Evolutionary conservation across 2,329 filamentous ascomycete species (phyloP).

Genomic region (Aureobasidium sp.): DNA sequence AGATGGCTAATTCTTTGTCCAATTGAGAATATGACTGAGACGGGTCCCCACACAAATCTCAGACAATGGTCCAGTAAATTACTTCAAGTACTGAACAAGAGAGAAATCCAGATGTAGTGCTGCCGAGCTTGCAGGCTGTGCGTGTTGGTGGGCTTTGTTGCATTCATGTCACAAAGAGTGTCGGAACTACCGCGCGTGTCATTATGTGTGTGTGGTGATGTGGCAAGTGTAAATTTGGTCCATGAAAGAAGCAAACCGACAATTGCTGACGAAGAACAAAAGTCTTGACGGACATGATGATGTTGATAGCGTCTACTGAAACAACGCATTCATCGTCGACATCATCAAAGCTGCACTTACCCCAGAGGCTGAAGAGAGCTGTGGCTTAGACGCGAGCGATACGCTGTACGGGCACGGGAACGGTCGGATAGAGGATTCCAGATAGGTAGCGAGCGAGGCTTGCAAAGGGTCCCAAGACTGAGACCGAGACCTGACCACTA

Average conservation of each 20-base stretch:
- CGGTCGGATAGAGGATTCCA: too few relatives aligned
- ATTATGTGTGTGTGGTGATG: background rate
- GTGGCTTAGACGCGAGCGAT: background rate
- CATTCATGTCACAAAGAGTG: background rate
- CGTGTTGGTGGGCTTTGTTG: background rate
- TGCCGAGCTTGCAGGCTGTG: too few relatives aligned
- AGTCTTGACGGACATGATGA: background rate
- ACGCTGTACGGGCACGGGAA: background rate
- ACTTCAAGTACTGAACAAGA: too few relatives aligned
- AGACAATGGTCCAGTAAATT: too few relatives aligned
- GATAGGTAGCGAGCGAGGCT: background rate
- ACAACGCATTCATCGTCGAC: slow-evolving; percentile 10
- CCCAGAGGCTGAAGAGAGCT: background rate
- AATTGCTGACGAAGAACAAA: background rate
- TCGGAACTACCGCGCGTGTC: slow-evolving; percentile 6
- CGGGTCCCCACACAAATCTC: too few relatives aligned
- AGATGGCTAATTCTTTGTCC: too few relatives aligned
- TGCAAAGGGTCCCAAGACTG: background rate
- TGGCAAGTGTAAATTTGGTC: background rate
- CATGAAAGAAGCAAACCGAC: background rate
- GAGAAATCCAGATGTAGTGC: too few relatives aligned
- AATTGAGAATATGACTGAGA: too few relatives aligned
- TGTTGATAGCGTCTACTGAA: background rate
- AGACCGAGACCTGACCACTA: too few relatives aligned
- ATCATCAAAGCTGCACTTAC: slow-evolving; percentile 15